Base-by-base conservation (phyloP, 2,329 filamentous ascomycete genomes). In the Penicillium brasilianum region DNA sequence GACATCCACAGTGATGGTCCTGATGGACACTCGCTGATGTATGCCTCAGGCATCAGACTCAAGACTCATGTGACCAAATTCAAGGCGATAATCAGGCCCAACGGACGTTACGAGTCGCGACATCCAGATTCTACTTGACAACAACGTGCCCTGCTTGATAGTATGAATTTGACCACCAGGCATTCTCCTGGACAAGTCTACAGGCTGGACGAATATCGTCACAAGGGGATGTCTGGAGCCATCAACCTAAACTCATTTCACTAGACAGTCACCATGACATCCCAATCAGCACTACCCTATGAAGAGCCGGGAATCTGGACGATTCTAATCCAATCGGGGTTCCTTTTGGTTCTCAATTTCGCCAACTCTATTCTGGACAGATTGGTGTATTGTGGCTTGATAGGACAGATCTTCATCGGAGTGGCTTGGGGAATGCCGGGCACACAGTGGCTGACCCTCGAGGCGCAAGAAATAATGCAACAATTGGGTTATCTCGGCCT, bases 401-500 rank as follows among this genome's bases (percentile, higher is more conserved):
- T 93, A 7, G 90, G 89, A 0, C 89, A 93, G 68, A 82, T 93
- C 14, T 78, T 92, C 8, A 73, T 92, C 18, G 90, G 90, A 13
- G 83, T 92, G 9, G 84, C 87, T 9, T 93, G 85, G 84, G 90
- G 90, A 9, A 83, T 83, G 0, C 90, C 90, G 0, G 88, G 88
- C 1, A 84, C 80, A 3, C 81, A 85, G 71, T 87, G 84, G 83
- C 81, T 93, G 0, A 78, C 80, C 0, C 20, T 59, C 0, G 77
- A 82, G 4, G 74, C 80, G 1, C 82, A 93, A 74, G 70, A 82
- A 18, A 80, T 81, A 0, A 79, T 90, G 30, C 83, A 88, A 22
- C 83, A 90, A 61, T 73, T 93, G 1, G 90, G 90, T 0, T 93
- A 93, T 70, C 75, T 93, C 0, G 90, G 90, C 0, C 73, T 93